Base-by-base conservation (phyloP, 768 basidiomycete genomes). In the Piloderma croceum region DNA sequence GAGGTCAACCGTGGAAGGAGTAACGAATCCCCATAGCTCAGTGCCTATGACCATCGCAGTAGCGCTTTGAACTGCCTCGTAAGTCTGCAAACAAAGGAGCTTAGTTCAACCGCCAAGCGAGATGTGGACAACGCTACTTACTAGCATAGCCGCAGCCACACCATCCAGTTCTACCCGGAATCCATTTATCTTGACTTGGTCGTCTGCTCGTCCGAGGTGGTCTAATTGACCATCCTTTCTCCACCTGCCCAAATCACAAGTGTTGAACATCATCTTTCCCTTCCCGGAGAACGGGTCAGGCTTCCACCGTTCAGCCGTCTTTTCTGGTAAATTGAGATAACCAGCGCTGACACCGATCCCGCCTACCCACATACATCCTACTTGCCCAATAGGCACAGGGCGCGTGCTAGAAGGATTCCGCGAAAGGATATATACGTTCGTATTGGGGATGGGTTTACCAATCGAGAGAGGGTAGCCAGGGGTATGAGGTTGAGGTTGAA, bases 141-240 rank as follows among this genome's bases (percentile, higher is more conserved):
- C n/a, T n/a, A n/a, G n/a, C 73, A 81, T 76, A 5, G 76, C 76
- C 17, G 69, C 70, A 2, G 76, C 65, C 5, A 81, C 77, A 3
- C 79, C 79, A 43, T 78, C 79, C 7, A 81, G 63, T 52, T 81
- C 79, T 10, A 81, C 74, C 21, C 79, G 71, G 61, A 81, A 81
- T 4, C 77, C 79, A 67, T 78, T 77, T 51, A 81, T 65, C 54
- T 81, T 81, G 35, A 80, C 76, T 53, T 80, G 78, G 45, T 80
- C 76, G 48, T 81, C 79, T 24, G 74, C 68, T 24, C 79, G 64
- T 10, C 79, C 79, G 17, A 79, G 65, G 46, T 74, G 74, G 41
- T 79, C 75, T 17, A 81, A 56, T 17, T 67, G 67, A 2, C 79
- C 79, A 43, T 75, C 71, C 5, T 59, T 48, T 31, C 63, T 57